A percentile compares a stretch with the other conserved stretches of the same genome.
These are phyloP conservation scores for Galeopsis tetrahit DNA, from an alignment of 257 asterid genomes.

Conservation along the genomic window DNA sequence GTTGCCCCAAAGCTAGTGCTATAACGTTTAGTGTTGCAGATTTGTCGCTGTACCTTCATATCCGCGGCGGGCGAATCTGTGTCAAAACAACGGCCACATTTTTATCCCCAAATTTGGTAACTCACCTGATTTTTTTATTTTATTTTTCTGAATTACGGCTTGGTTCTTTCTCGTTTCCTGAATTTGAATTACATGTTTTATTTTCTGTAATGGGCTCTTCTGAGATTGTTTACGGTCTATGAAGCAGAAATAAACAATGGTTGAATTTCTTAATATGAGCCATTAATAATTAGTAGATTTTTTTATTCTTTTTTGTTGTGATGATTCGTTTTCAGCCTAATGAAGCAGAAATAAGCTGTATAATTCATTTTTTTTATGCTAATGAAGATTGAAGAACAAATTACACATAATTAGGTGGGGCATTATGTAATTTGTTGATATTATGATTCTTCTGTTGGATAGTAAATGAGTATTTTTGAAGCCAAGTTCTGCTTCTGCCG, in stretches of 20 bases:
- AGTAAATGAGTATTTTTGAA: constrained; percentile 51
- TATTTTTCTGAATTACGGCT: no score
- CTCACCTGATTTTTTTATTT: background rate
- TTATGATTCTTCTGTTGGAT: constrained; percentile 45
- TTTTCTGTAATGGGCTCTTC: constrained; percentile 55
- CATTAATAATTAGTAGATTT: background rate
- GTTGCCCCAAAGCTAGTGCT: constrained; percentile 96
- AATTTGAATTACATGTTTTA: no score
- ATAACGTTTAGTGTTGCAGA: constrained; percentile 79
- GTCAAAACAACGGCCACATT: constrained; percentile 75
- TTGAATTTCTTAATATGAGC: constrained; percentile 87
- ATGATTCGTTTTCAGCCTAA: constrained; percentile 63
- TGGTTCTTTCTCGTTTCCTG: no score
- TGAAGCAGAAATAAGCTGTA: constrained; percentile 66
- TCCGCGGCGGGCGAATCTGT: constrained; percentile 63
- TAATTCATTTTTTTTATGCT: background rate
- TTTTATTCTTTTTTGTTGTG: constrained; percentile 12
- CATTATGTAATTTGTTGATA: background rate
- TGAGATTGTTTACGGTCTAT: constrained; percentile 49
- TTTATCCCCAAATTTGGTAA: background rate
- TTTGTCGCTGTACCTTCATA: constrained; percentile 50
- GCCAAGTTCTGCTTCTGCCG: constrained; percentile 59
- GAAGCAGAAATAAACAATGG: constrained; percentile 60
- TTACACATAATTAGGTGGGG: background rate
- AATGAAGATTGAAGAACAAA: background rate